Conservation (phyloP, 495 filamentous ascomycete genomes). For the Penicillium cinerascens region DNA sequence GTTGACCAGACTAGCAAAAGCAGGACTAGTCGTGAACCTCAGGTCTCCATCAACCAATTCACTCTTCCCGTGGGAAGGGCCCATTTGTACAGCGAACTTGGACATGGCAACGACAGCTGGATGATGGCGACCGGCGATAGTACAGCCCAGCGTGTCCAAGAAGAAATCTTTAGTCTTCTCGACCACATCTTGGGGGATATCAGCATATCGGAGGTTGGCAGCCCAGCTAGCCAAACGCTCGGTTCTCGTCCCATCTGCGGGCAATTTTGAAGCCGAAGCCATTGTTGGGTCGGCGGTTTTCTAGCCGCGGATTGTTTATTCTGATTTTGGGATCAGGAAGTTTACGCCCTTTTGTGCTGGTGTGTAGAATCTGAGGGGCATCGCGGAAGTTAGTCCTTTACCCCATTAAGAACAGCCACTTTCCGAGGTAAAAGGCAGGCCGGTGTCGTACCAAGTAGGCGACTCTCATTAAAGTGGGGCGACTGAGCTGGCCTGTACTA, state of each 20-base stretch:
- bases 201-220: constrained; percentile 20
- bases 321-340: not conserved
- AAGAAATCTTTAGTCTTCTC: constrained; percentile 38
- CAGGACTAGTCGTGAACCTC: constrained; percentile 22
- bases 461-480: constrained; percentile 8
- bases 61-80: constrained; percentile 28
- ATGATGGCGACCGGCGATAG: constrained; percentile 35
- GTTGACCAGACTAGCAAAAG: constrained; percentile 35
- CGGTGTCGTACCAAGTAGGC: constrained; percentile 12
- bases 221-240: constrained; percentile 27
- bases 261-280: not conserved
- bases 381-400: not conserved
- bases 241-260: constrained; percentile 13
- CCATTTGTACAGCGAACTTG: constrained; percentile 28
- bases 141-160: constrained; percentile 31
- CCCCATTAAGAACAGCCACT: not conserved
- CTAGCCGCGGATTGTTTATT: not conserved
- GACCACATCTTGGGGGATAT: constrained; percentile 29
- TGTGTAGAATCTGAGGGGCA: not conserved
- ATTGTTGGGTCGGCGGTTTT: not conserved
- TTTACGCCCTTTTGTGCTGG: not conserved
- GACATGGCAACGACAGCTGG: constrained; percentile 30
- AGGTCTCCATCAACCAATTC: constrained; percentile 30
- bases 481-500: not conserved
- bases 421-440: constrained; percentile 11